Conservation (phyloP, 2,329 filamentous ascomycete genomes). For the Didymella pomorum region DNA sequence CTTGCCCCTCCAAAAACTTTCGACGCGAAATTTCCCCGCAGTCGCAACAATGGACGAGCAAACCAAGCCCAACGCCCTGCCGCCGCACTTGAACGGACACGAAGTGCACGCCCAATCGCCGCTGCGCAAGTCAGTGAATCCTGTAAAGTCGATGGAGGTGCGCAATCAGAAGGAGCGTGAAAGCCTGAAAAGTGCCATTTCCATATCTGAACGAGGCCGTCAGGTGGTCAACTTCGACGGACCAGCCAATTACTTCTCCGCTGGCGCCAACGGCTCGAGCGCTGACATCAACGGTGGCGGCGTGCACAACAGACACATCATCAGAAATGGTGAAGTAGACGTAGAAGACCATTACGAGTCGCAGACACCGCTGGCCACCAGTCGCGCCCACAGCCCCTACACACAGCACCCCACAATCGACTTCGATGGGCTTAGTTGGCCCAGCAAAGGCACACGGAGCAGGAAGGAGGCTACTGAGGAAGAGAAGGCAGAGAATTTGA, state of each 20-base stretch:
- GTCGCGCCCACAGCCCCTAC: slow-evolving; percentile 60
- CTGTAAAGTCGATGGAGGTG: slow-evolving; percentile 54
- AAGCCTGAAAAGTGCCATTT: slow-evolving; percentile 65
- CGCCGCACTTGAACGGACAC: slow-evolving; percentile 63
- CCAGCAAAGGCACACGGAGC: slow-evolving; percentile 69
- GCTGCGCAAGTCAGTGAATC: slow-evolving; percentile 55
- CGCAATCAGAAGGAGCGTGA: slow-evolving; percentile 63
- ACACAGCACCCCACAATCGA: slow-evolving; percentile 61
- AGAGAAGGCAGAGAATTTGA: slow-evolving; percentile 64
- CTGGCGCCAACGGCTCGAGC: slow-evolving; percentile 21
- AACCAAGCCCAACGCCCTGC: slow-evolving; percentile 61
- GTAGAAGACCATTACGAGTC: slow-evolving; percentile 64
- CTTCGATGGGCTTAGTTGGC: slow-evolving; percentile 65
- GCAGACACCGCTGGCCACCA: slow-evolving; percentile 62
- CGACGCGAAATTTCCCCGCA: slow-evolving; percentile 21
- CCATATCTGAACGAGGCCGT: slow-evolving; percentile 62
- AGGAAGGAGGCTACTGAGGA: slow-evolving; percentile 66
- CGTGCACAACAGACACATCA: slow-evolving; percentile 27
- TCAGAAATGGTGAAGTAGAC: slow-evolving; percentile 40
- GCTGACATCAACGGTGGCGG: slow-evolving; percentile 26
- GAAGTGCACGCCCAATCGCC: slow-evolving; percentile 54
- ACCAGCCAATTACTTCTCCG: slow-evolving; percentile 43
- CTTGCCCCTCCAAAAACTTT: slow-evolving; percentile 9
- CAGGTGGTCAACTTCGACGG: slow-evolving; percentile 56
- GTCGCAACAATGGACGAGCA: slow-evolving; percentile 35